phyloP scores from a whole-genome alignment of 768 basidiomycete species.

The Hirschioporus abietinus region DNA sequence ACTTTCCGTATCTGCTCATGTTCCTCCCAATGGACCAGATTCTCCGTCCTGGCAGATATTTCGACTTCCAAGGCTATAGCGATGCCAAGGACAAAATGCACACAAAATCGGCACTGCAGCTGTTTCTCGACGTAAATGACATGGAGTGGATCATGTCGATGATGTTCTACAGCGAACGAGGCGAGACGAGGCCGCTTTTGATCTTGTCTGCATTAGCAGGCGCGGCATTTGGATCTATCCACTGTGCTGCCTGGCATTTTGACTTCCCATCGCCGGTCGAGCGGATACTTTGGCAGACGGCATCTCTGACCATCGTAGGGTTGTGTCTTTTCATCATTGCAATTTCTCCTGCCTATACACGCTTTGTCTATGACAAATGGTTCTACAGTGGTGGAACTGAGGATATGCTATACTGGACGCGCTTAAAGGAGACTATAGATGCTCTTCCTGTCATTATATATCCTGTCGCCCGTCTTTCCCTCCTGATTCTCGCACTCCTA shows the following conservation, averaged over 20 bases:
- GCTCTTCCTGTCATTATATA: neutral
- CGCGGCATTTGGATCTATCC: constrained; percentile 3
- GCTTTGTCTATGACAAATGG: too few species aligned
- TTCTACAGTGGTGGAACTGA: too few species aligned
- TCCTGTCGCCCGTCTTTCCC: neutral
- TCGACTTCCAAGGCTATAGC: too few species aligned
- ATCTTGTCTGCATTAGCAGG: neutral
- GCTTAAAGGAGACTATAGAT: neutral
- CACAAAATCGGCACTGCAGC: neutral
- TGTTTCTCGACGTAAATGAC: neutral
- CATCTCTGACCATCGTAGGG: neutral
- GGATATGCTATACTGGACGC: too few species aligned
- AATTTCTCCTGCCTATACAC: too few species aligned
- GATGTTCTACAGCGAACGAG: neutral
- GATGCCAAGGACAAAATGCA: neutral
- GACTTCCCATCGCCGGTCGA: neutral
- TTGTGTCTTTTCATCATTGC: too few species aligned
- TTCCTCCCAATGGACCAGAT: neutral
- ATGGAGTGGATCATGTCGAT: neutral
- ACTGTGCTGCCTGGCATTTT: neutral
- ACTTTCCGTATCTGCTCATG: neutral
- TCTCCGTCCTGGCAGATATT: too few species aligned
- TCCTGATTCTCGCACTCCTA: neutral
- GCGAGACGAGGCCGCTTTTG: neutral
- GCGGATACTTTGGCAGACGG: neutral